Evolutionary conservation across 805 yeast genomes (phyloP).

Genomic region (Lipomyces orientalis): DNA sequence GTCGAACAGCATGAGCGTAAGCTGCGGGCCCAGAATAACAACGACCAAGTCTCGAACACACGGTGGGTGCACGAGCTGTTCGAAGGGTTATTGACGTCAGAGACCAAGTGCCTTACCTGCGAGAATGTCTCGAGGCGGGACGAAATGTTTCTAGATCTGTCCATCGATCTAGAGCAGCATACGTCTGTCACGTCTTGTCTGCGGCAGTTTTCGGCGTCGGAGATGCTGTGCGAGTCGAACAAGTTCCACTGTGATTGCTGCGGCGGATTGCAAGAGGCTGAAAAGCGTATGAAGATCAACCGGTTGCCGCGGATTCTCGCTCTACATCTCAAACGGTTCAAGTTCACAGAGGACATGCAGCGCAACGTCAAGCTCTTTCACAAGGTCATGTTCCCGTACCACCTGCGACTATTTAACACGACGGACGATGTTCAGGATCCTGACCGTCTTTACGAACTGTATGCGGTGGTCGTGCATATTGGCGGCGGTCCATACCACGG

Average conservation of each 20-base stretch:
- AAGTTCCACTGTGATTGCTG: slow-evolving; percentile 94
- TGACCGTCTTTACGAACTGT: slow-evolving; percentile 75
- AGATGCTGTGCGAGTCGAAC: slow-evolving; percentile 82
- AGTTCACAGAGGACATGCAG: slow-evolving; percentile 83
- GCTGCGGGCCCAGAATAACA: slow-evolving; percentile 17
- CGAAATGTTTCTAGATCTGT: slow-evolving; percentile 84
- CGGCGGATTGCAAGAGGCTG: slow-evolving; percentile 90
- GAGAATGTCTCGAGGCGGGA: slow-evolving; percentile 81
- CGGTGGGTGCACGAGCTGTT: slow-evolving; percentile 71
- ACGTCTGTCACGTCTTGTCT: slow-evolving; percentile 76
- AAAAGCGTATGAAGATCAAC: slow-evolving; percentile 82
- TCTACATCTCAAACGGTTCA: slow-evolving; percentile 88
- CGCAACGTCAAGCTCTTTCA: slow-evolving; percentile 86
- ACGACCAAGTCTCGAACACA: slow-evolving; percentile 29
- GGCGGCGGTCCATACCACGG: slow-evolving; percentile 99
- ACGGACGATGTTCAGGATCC: slow-evolving; percentile 60
- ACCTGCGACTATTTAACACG: slow-evolving; percentile 68
- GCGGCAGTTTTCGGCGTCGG: slow-evolving; percentile 82
- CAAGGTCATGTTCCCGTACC: slow-evolving; percentile 78
- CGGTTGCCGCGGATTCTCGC: slow-evolving; percentile 81
- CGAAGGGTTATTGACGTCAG: slow-evolving; percentile 84
- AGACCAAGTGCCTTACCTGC: slow-evolving; percentile 88
- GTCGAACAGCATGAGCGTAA: slow-evolving; percentile 46
- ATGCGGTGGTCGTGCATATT: slow-evolving; percentile 89
- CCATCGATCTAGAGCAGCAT: slow-evolving; percentile 80